Base-by-base conservation (phyloP, 768 basidiomycete species). In the Ramaria rubella region DNA sequence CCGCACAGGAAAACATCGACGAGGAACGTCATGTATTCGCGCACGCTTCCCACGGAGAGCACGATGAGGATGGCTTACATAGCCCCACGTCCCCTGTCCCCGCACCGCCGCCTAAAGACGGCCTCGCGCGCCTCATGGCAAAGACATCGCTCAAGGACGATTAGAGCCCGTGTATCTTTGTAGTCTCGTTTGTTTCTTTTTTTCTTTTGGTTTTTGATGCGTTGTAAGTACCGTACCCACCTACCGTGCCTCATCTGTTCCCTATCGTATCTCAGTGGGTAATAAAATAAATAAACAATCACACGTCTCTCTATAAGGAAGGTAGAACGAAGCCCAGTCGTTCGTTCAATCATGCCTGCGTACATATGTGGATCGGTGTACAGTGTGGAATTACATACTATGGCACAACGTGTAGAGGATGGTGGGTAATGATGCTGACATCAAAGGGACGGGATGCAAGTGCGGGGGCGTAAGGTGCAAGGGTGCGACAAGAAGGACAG, bases 1-100 rank as follows among this genome's bases (percentile, higher is more conserved):
- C 0, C 26, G 15, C 44, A n/a, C n/a, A 61, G 61, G 61, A 62
- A 48, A 43, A 58, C 24, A 42, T 62, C 40, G 61, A 60, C 56
- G 61, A 62, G 12, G 49, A 46, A 11, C 56, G 55, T 34, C 38
- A 52, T 27, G 52, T 62, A 46, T 45, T 36, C 23, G 43, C 55
- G 27, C 55, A 56, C 26, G 43, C 26, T 9, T 33, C 23, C 4
- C 55, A 56, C 29, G 55, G 55, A 15, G 44, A 56, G 40, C 33
- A 54, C 17, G 52, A 54, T 43, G 33, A 45, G 5, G 45, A 45
- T 23, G 14, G 14, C 6, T 40, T 15, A 11, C 5, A 34, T 7
- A 45, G 42, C 36, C 40, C 42, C 17, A 17, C 29, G 17, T 27
- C 26, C 17, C 31, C 54, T 1, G 4, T 8, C 14, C 24, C 40